Evolutionary conservation across 179 eudicot genomes (phyloP), one percentile per base, ranked within the genome.

Genomic region (Actinidia chinensis): DNA sequence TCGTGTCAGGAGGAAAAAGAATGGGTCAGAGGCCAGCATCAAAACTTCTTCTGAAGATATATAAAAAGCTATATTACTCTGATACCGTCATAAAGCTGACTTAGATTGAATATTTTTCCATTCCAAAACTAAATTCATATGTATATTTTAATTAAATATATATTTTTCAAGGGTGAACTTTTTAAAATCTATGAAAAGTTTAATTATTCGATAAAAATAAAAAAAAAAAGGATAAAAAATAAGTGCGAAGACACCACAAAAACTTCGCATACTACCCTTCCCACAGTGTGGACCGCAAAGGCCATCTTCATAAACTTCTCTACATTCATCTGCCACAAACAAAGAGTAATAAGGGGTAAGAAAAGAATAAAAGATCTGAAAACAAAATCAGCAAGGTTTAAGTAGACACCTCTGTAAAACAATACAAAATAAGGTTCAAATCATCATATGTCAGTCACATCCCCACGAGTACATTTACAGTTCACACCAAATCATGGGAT

Each of bases 231-330:
- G n/a, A 66, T 36, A 12, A n/a, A 42, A 20, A 65, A 18, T n/a
- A 50, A 54, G 25, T 63, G 40, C 51, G 55, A 17, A 69, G 47
- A 68, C 3, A 55, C n/a, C n/a, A 59, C 14, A 61, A 52, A 48
- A 81, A 93, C 93, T 91, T 86, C 96, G 90, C 89, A 91, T 42
- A 85, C 90, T 91, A 67, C 95, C 95, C 87, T 91, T 91, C 13
- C 95, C 95, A 79, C 95, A 8, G 93, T 90, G 79, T 93, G 90
- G 44, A 91, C 96, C 6, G 92, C 90, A 87, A 89, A 91, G 47
- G 96, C 96, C 96, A 90, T 91, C 91, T 91, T 91, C 92, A 70
- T 85, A 20, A 91, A 89, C 88, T 90, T 91, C 83, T 91, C 96
- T 69, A 86, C 87, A 88, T 91, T 91, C 96, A 91, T 91, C 93